A percentile compares a stretch with the other conserved stretches of the same genome.
Conservation (phyloP, 768 basidiomycete genomes). For the Scleroderma citrinum region DNA sequence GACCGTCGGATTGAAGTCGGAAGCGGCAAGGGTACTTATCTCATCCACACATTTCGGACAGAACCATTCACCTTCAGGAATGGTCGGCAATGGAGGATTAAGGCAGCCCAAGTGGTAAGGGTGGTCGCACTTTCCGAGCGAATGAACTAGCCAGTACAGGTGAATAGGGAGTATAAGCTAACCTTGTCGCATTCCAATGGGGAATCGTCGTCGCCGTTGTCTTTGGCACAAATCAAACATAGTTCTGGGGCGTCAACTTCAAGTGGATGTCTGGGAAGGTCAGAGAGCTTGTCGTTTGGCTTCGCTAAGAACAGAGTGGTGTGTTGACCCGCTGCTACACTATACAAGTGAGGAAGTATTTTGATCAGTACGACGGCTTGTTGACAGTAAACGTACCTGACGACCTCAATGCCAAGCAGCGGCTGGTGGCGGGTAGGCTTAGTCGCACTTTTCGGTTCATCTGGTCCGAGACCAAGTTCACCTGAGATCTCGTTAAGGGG, state of each 20-base stretch:
- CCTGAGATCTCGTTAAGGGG: conserved; percentile 31
- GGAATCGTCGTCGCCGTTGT: conserved; percentile 64
- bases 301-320: conserved; percentile 78
- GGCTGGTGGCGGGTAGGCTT: conserved; percentile 70
- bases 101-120: conserved; percentile 86
- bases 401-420: conserved; percentile 72
- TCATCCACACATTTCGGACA: conserved; percentile 66
- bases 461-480: conserved; percentile 76
- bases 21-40: conserved; percentile 41
- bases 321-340: conserved; percentile 81
- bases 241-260: conserved; percentile 61
- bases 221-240: conserved; percentile 69
- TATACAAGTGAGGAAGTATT: conserved; percentile 22
- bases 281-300: conserved; percentile 68
- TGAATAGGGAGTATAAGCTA: neutral
- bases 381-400: conserved; percentile 48
- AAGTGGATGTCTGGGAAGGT: conserved; percentile 74
- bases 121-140: conserved; percentile 64
- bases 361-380: neutral
- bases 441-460: conserved; percentile 81
- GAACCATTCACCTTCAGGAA: conserved; percentile 93
- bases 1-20: conserved; percentile 9
- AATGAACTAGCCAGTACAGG: conserved; percentile 3
- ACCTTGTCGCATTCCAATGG: conserved; percentile 93
- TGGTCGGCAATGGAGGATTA: conserved; percentile 61